Base-by-base conservation (phyloP, 495 filamentous ascomycete species). In the Annulohypoxylon moriforme region DNA sequence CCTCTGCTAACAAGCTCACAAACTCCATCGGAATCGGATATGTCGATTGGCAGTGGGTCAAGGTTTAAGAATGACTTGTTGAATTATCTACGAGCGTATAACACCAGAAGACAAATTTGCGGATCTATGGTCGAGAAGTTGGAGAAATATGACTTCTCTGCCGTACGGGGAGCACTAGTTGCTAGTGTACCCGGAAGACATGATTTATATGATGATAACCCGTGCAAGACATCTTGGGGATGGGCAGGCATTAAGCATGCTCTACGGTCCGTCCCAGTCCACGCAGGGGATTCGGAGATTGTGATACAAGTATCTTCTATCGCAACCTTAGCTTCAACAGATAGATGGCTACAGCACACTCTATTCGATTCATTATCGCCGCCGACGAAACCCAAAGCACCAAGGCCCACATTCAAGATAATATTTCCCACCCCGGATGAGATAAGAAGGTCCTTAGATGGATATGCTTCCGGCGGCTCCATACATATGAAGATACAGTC, bases 301-400 rank as follows among this genome's bases (percentile, higher is more conserved):
- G 88, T 92, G 3, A 78, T 88, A 1, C 94, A 97, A 70, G 82
- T 94, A 22, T 97, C 94, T 1, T 96, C 93, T 11, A 89, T 97
- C 22, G 94, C 93, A 5, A 91, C 92, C 0, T 84, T 97, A 0
- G 93, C 93, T 2, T 83, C 84, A 50, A 90, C 83, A 24, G 87
- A 94, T 60, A 88, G 85, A 69, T 98, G 94, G 94, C 82, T 97
- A 6, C 83, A 84, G 68, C 83, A 84, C 0, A 85, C 87, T 0
- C 83, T 97, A 59, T 91, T 94, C 76, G 63, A 75, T 31, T 61
- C 76, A 20, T 47, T 78, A 16, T 71, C 72, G 10, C 18, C 38
- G 22, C 59, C 68, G 4, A 73, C 79, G n/a, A 25, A 20, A 16
- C 9, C 38, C 31, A 40, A 60, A 25, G 25, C 63, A 20, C 9